Evolutionary conservation across 208 protist genomes (phyloP).

Genomic region (Leishmania tarentolae): DNA sequence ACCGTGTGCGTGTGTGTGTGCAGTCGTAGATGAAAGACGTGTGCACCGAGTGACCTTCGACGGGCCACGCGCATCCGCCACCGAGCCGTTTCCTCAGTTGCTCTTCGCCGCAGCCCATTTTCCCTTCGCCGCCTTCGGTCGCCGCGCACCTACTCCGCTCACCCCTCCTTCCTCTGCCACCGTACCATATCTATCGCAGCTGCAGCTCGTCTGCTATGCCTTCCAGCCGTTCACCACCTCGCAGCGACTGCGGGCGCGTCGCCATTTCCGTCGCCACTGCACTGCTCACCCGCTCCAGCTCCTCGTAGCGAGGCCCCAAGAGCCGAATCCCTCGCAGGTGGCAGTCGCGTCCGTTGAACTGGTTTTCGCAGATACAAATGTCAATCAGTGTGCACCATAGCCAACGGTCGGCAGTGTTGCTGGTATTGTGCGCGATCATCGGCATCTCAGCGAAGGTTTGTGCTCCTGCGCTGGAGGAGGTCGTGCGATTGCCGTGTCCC

Average conservation of each 20-base stretch:
- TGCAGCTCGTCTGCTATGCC: constrained; percentile 2
- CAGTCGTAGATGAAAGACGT: background rate
- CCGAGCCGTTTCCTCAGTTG: background rate
- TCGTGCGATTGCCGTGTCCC: background rate
- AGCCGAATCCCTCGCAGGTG: constrained; percentile 79
- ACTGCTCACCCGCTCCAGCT: constrained; percentile 13
- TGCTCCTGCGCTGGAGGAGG: background rate
- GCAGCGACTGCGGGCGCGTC: background rate
- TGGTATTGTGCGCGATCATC: background rate
- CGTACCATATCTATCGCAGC: background rate
- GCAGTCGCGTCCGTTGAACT: constrained; percentile 82
- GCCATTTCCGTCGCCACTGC: background rate
- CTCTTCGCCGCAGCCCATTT: background rate
- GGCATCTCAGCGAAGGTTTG: background rate
- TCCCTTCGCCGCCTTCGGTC: background rate
- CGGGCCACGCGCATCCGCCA: background rate
- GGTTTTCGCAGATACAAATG: constrained; percentile 71
- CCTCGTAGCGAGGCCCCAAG: constrained; percentile 47
- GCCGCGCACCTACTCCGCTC: background rate
- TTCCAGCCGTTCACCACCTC: background rate
- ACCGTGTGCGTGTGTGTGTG: too few relatives aligned
- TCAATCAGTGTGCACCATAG: constrained; percentile 73
- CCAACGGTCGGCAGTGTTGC: constrained; percentile 30
- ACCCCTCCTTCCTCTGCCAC: background rate
- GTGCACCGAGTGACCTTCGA: background rate